Percentiles rank a stretch among this genome's conserved stretches.
These are phyloP conservation scores for Citrullus mucosospermus DNA, from an alignment of 306 rosid genomes.

Conservation along the genomic window DNA sequence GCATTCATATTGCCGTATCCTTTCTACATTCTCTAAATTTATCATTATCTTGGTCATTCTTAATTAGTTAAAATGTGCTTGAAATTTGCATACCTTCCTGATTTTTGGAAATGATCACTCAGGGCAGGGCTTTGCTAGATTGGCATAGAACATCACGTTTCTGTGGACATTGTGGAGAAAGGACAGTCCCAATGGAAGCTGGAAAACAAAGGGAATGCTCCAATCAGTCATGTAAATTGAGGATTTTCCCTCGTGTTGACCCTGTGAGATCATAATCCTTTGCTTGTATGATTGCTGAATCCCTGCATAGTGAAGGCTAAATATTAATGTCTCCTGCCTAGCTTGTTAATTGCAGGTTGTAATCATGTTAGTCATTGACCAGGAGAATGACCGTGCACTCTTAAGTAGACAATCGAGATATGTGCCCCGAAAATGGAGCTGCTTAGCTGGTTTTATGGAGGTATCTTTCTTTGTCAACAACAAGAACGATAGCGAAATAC, in stretches of 20 bases:
- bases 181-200: constrained; percentile 58
- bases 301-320: not conserved
- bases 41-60: not conserved
- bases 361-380: constrained; percentile 85
- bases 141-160: constrained; percentile 62
- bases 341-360: constrained; percentile 43
- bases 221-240: constrained; percentile 51
- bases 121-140: constrained; percentile 86
- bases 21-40: not conserved
- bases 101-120: constrained; percentile 16
- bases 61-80: not conserved
- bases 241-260: constrained; percentile 85
- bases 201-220: constrained; percentile 82
- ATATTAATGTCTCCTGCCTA: not conserved
- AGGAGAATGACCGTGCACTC: constrained; percentile 63
- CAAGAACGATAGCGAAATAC: not conserved
- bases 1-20: not conserved
- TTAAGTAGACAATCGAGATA: constrained; percentile 46
- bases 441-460: constrained; percentile 89
- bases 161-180: constrained; percentile 84
- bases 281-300: not conserved
- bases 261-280: constrained; percentile 37
- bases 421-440: constrained; percentile 62
- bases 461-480: constrained; percentile 22
- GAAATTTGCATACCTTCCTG: not conserved